Conservation (phyloP, 2,329 filamentous ascomycete genomes). For the Fusarium agapanthi region DNA sequence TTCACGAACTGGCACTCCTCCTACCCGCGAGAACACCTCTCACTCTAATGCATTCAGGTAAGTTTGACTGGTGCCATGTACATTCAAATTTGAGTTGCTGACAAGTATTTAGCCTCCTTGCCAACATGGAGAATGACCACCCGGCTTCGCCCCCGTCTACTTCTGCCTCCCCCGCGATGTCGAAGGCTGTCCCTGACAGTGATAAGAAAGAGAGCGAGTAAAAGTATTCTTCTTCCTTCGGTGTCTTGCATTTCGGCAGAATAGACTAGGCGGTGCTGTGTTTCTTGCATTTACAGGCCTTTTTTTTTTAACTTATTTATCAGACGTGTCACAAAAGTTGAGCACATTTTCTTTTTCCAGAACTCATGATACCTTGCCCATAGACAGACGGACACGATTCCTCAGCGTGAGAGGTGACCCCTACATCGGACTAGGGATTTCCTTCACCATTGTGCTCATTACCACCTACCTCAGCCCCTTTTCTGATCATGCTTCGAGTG, state of each 20-base stretch:
- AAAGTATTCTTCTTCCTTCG: constrained; percentile 45
- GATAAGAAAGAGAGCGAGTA: constrained; percentile 63
- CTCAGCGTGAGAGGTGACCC: constrained; percentile 45
- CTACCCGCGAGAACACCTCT: constrained; percentile 66
- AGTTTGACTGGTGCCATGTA: constrained; percentile 45
- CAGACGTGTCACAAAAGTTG: constrained; percentile 59
- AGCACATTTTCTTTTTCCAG: constrained; percentile 48
- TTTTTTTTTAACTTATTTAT: constrained; percentile 43
- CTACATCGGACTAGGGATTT: constrained; percentile 43
- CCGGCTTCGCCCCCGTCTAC: constrained; percentile 76
- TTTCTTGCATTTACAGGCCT: constrained; percentile 59
- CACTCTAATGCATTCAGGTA: constrained; percentile 95
- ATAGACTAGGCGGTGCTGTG: constrained; percentile 60
- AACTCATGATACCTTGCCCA: constrained; percentile 61
- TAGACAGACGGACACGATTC: constrained; percentile 52
- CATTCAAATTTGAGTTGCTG: not conserved
- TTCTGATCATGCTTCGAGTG: constrained; percentile 38
- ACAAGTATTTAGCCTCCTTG: constrained; percentile 58
- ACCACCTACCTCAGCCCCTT: constrained; percentile 38
- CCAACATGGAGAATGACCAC: constrained; percentile 69
- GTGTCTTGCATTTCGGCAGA: constrained; percentile 57
- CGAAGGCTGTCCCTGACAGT: constrained; percentile 68
- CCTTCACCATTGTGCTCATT: constrained; percentile 45
- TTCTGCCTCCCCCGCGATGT: constrained; percentile 70
- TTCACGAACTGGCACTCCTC: constrained; percentile 89